phyloP scores from a whole-genome alignment of 331 rosid genomes.

The Quercus tomentella region DNA sequence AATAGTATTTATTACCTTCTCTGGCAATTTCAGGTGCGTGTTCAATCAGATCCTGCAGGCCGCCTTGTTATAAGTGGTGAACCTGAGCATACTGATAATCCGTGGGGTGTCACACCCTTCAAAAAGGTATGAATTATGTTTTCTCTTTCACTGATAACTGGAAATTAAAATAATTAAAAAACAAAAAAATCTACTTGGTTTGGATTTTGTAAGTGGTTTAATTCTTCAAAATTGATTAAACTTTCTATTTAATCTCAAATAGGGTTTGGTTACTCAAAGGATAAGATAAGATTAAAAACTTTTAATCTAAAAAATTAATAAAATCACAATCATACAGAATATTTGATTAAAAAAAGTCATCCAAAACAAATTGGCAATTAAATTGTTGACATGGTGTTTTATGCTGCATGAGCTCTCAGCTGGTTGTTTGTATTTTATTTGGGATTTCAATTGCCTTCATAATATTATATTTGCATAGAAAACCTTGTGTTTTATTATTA shows the following conservation, averaged over 20 bases:
- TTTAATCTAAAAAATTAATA: not conserved
- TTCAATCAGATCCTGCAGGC: conserved; percentile 95
- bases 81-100: conserved; percentile 88
- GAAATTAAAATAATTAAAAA: not conserved
- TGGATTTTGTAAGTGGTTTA: no score
- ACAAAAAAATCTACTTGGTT: no score
- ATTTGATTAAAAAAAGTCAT: not conserved
- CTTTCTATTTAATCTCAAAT: not conserved
- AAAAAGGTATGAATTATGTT: conserved; percentile 50
- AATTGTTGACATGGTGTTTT: not conserved
- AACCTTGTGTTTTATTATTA: not conserved
- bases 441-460: not conserved
- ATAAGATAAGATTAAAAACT: not conserved
- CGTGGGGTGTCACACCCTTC: conserved; percentile 99
- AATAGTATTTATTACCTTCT: conserved; percentile 5
- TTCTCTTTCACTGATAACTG: not conserved
- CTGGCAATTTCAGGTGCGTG: conserved; percentile 66
- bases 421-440: not conserved
- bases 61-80: conserved; percentile 92
- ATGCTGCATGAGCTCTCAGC: not conserved
- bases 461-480: no score
- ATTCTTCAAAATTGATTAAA: no score
- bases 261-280: not conserved
- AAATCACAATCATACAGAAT: not conserved
- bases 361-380: not conserved